Conservation (phyloP, 345 rosid species). For the Angophora floribunda region DNA sequence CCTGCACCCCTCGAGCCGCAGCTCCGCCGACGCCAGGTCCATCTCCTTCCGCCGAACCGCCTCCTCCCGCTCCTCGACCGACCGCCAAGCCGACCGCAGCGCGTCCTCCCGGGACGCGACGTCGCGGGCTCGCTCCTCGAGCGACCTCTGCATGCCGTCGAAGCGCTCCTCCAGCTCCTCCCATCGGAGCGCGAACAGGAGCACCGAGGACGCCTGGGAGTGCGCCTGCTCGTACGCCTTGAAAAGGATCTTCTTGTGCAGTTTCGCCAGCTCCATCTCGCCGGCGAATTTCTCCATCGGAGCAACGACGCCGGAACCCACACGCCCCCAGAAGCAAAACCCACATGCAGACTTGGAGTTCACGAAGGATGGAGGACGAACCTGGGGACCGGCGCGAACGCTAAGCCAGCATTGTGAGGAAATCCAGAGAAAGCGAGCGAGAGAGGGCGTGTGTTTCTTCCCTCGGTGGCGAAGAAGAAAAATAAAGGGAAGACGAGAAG, state of each 20-base stretch:
- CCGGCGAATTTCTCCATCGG: background rate
- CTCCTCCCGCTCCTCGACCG: background rate
- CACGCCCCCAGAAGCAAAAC: background rate
- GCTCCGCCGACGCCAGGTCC: background rate
- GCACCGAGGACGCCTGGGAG: background rate
- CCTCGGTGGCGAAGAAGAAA: background rate
- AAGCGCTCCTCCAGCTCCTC: constrained; percentile 4
- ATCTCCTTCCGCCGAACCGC: background rate
- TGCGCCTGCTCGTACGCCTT: background rate
- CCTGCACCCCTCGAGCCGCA: background rate
- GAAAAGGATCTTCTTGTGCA: background rate
- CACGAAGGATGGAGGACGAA: background rate
- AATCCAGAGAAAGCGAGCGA: background rate
- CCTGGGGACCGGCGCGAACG: background rate
- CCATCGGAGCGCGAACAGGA: background rate
- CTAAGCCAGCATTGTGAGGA: background rate
- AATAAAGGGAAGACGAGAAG: background rate
- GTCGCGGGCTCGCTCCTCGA: background rate
- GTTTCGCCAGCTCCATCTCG: background rate
- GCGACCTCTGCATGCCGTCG: background rate
- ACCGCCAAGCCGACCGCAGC: background rate
- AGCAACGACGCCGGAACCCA: background rate
- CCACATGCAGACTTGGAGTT: background rate
- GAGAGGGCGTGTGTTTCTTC: background rate
- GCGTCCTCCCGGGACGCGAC: background rate